A percentile compares a stretch with the other conserved stretches of the same genome.
Evolutionary conservation across 148 eudicot species (phyloP).

Genomic region (Vaccinium macrocarpon): DNA sequence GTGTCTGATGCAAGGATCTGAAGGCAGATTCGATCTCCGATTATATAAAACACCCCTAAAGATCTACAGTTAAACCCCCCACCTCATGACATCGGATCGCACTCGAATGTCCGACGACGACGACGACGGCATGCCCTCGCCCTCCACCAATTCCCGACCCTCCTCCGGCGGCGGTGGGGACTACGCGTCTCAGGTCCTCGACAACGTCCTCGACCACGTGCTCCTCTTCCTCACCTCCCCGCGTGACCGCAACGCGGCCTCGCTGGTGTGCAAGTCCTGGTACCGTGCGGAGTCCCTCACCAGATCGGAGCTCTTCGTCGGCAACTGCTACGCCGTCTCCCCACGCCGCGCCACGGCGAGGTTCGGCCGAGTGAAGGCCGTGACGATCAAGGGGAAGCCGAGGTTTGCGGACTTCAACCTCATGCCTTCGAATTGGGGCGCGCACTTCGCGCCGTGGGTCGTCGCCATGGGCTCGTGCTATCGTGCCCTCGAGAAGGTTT

Average conservation of each 20-base stretch:
- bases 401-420: conserved; percentile 73
- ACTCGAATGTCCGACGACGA: conserved; percentile 19
- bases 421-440: conserved; percentile 65
- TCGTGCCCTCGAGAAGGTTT: conserved; percentile 47
- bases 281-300: conserved; percentile 57
- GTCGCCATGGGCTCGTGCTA: conserved; percentile 34
- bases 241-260: conserved; percentile 61
- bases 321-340: conserved; percentile 62
- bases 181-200: conserved; percentile 46
- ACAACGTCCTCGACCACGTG: conserved; percentile 73
- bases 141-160: neutral
- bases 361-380: conserved; percentile 40
- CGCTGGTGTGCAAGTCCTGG: conserved; percentile 71
- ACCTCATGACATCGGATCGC: neutral
- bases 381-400: conserved; percentile 60
- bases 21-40: conserved; percentile 5
- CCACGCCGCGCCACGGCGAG: conserved; percentile 47
- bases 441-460: conserved; percentile 51
- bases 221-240: conserved; percentile 51
- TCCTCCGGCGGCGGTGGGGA: conserved; percentile 18
- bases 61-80: conserved; percentile 3
- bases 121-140: neutral
- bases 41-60: neutral
- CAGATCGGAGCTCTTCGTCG: conserved; percentile 60
- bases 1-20: neutral